These are phyloP conservation scores for Sporormia fimetaria DNA, from an alignment of 495 filamentous ascomycete genomes.

Conservation along the genomic window DNA sequence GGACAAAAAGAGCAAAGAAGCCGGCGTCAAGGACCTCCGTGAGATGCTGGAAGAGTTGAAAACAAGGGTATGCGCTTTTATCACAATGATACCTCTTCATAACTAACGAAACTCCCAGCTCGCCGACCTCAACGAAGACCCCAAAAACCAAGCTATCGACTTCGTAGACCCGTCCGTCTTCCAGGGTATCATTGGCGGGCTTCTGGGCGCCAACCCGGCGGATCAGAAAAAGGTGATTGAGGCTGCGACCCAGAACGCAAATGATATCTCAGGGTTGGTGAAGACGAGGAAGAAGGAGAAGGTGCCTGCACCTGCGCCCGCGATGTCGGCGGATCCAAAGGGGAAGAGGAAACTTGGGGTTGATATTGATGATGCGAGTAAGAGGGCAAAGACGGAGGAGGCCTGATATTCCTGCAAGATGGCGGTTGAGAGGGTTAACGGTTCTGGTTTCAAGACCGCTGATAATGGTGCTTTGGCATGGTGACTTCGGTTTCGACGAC, in stretches of 20 bases:
- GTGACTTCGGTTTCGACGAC: too few relatives aligned
- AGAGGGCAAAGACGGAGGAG: constrained; percentile 32
- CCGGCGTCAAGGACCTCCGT: constrained; percentile 19
- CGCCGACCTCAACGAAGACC: constrained; percentile 54
- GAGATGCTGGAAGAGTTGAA: constrained; percentile 26
- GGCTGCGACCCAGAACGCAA: constrained; percentile 68
- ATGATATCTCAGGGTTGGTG: constrained; percentile 76
- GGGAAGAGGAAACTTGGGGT: constrained; percentile 28
- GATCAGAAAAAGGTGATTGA: constrained; percentile 57
- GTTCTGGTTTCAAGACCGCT: too few relatives aligned
- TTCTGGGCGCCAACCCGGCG: constrained; percentile 53
- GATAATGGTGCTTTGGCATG: too few relatives aligned
- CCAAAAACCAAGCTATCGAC: constrained; percentile 51
- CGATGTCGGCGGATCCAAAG: constrained; percentile 18
- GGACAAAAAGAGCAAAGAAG: constrained; percentile 19
- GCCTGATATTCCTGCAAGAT: neutral
- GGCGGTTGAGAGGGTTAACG: too few relatives aligned
- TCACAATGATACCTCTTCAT: constrained; percentile 20
- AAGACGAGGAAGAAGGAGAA: constrained; percentile 52
- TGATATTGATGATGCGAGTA: constrained; percentile 19
- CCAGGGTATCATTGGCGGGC: constrained; percentile 59
- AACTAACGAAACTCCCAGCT: constrained; percentile 42
- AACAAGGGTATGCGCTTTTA: constrained; percentile 14
- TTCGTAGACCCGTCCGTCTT: constrained; percentile 40
- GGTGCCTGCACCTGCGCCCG: neutral